phyloP scores from a whole-genome alignment of 768 basidiomycete genomes.

The Boletus pseudo-olivaceus region DNA sequence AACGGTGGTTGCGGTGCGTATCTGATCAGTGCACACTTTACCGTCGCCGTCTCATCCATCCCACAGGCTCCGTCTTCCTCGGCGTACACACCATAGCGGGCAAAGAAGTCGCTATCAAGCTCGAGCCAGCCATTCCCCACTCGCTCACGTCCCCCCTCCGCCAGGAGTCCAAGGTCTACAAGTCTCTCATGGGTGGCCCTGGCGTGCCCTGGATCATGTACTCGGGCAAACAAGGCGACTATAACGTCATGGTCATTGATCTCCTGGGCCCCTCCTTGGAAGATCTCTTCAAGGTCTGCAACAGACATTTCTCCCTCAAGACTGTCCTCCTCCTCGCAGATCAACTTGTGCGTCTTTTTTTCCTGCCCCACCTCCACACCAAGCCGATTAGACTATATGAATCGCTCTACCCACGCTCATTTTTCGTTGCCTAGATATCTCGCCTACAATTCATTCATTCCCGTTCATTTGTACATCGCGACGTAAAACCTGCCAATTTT shows the following conservation, averaged over 20 bases:
- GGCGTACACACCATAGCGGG: constrained; percentile 79
- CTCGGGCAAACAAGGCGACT: constrained; percentile 87
- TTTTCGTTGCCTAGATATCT: constrained; percentile 59
- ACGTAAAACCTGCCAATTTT: constrained; percentile 99
- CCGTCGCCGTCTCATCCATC: constrained; percentile 9
- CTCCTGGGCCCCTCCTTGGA: constrained; percentile 88
- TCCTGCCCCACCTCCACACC: not conserved
- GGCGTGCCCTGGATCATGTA: constrained; percentile 92
- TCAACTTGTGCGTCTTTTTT: constrained; percentile 68
- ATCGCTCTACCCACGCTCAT: constrained; percentile 18
- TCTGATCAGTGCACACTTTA: constrained; percentile 44
- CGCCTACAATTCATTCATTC: constrained; percentile 97
- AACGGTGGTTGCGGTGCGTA: constrained; percentile 71
- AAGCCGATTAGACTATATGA: not conserved
- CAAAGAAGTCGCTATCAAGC: constrained; percentile 81
- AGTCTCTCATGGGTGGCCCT: constrained; percentile 82
- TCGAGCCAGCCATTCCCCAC: constrained; percentile 59
- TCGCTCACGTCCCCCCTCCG: constrained; percentile 61
- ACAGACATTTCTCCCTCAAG: constrained; percentile 90
- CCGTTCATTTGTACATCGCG: constrained; percentile 91
- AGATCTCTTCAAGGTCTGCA: constrained; percentile 85
- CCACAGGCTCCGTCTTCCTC: constrained; percentile 67
- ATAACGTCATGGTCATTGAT: constrained; percentile 98
- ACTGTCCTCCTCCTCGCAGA: constrained; percentile 92
- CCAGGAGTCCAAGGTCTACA: constrained; percentile 91